Base-by-base conservation (phyloP, 345 rosid genomes). In the Clarkia xantiana region DNA sequence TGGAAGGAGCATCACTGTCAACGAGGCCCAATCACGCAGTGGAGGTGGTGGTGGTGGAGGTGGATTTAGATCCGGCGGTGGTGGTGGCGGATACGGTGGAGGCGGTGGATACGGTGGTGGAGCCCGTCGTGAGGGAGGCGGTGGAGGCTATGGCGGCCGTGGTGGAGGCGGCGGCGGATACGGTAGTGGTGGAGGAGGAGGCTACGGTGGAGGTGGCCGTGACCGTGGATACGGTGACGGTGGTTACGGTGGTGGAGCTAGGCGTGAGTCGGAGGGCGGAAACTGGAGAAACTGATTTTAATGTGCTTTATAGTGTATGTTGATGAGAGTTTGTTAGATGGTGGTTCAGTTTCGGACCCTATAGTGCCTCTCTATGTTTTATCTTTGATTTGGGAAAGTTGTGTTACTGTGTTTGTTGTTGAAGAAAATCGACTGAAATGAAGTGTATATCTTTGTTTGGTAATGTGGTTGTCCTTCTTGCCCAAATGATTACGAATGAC, bases 1-100 rank as follows among this genome's bases (percentile, higher is more conserved):
- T 45, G 97, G 89, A 10, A 77, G 94, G 52, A 79, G 70, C 50
- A 79, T 88, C 16, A 88, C 93, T 0, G 93, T 88, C 9, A 84
- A 81, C 62, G 82, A 88, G 52, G 97, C 97, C 14, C 97, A 81
- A 58, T 77, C 93, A 0, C 91, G 94, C 0, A 74, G 74, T 20
- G 60, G 84, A 40, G 72, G 78, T 0, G 87, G 87, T 0, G 73
- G 77, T 0, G 74, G 78, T 4, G 59, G 76, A 0, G 78, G 87
- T 6, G 59, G 76, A 0, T 67, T 76, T 4, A 73, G 77, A 0
- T 69, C 61, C 0, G 46, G 84, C 9, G 74, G 77, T 0, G 73
- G 78, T 0, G 79, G 77, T 0, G 76, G 88, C 11, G 76, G 80
- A 0, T 75, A 72, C 10, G 72, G 71, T 0, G 67, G 72, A 0